phyloP scores from a whole-genome alignment of 805 yeast genomes.

The Vanderwaltozyma yarrowii region DNA sequence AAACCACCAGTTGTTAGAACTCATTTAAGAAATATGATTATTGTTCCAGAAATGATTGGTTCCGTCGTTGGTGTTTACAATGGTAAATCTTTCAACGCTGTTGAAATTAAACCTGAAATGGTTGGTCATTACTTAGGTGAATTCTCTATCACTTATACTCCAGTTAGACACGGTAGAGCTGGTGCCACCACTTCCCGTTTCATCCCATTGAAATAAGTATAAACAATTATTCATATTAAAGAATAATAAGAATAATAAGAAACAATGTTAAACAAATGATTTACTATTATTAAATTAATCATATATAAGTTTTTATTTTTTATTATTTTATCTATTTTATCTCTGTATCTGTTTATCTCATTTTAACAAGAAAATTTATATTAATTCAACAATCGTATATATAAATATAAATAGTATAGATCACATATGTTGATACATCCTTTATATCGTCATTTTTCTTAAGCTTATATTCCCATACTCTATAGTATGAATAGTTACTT shows the following conservation, averaged over 20 bases:
- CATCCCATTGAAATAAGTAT: constrained; percentile 53
- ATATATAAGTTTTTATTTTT: too few relatives aligned
- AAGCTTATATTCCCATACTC: too few relatives aligned
- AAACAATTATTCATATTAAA: neutral
- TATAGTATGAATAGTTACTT: too few relatives aligned
- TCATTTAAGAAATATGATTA: constrained; percentile 97
- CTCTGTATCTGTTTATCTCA: constrained; percentile 4
- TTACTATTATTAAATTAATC: too few relatives aligned
- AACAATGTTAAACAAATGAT: too few relatives aligned
- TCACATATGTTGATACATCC: too few relatives aligned
- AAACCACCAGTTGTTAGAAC: constrained; percentile 98
- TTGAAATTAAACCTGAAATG: constrained; percentile 99
- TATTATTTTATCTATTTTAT: neutral
- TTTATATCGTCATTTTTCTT: too few relatives aligned
- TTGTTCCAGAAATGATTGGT: constrained; percentile 99
- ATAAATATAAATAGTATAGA: too few relatives aligned
- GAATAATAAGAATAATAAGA: too few relatives aligned
- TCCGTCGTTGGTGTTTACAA: constrained; percentile 98
- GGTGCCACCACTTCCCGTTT: constrained; percentile 73
- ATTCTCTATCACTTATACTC: constrained; percentile 98
- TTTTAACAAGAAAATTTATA: constrained; percentile 1
- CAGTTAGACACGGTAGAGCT: constrained; percentile 99
- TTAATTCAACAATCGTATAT: too few relatives aligned
- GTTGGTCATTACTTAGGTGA: constrained; percentile 99
- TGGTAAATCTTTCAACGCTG: constrained; percentile 99